Conservation (phyloP, 2,329 filamentous ascomycete genomes). For the Penicillium sp. region DNA sequence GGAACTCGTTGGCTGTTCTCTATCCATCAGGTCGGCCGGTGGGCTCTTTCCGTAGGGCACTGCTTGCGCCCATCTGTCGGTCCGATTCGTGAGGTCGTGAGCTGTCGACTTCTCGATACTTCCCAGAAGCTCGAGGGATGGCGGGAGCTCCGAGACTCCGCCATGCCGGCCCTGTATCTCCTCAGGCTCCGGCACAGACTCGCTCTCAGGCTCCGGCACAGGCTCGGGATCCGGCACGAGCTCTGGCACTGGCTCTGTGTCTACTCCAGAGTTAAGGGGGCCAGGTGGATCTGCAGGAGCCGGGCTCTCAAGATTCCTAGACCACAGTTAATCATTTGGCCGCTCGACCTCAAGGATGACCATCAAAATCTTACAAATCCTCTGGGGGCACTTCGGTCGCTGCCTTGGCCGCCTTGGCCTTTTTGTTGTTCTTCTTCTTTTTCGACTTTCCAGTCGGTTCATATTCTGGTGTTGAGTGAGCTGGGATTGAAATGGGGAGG, state of each 20-base stretch:
- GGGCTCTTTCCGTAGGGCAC: slow-evolving; percentile 43
- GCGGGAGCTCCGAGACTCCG: slow-evolving; percentile 28
- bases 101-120: slow-evolving; percentile 27
- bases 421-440: slow-evolving; percentile 38
- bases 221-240: slow-evolving; percentile 8
- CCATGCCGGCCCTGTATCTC: slow-evolving; percentile 16
- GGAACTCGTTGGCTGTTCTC: slow-evolving; percentile 31
- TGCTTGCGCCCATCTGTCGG: slow-evolving; percentile 41
- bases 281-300: slow-evolving; percentile 27
- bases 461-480: slow-evolving; percentile 26
- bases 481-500: slow-evolving; percentile 26
- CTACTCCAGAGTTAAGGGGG: neutral
- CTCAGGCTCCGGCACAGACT: slow-evolving; percentile 10
- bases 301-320: slow-evolving; percentile 25
- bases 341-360: neutral
- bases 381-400: slow-evolving; percentile 26
- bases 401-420: slow-evolving; percentile 31
- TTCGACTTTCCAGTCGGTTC: slow-evolving; percentile 31
- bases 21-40: slow-evolving; percentile 34
- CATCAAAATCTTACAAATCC: slow-evolving; percentile 30
- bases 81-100: slow-evolving; percentile 32
- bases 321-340: slow-evolving; percentile 8
- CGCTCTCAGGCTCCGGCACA: slow-evolving; percentile 7
- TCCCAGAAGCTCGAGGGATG: slow-evolving; percentile 35
- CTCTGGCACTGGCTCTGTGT: slow-evolving; percentile 15